Base-by-base conservation (phyloP, 345 rosid genomes). In the Psidium guajava region DNA sequence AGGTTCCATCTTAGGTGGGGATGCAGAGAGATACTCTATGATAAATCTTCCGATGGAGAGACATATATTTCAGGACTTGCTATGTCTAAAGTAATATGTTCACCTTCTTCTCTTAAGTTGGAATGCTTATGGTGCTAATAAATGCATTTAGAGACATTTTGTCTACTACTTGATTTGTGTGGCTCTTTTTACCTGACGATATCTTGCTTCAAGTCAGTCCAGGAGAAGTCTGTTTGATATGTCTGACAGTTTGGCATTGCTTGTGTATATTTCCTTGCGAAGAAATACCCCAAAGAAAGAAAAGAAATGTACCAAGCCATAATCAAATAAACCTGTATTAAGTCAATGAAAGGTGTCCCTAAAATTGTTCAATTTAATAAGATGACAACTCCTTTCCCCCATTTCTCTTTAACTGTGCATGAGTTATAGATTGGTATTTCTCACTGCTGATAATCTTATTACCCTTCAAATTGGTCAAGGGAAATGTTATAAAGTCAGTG, bases 1-100 rank as follows among this genome's bases (percentile, higher is more conserved):
- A 96, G 99, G 92, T 96, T 97, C 88, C 98, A 97, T 92, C 91
- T 97, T 77, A 92, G 99, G 90, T 97, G 99, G 99, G 99, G 98
- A 83, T 97, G 99, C 93, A 92, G 98, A 87, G 92, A 95, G 92
- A 87, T 97, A 83, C 94, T 94, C 24, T 95, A 94, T 58, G 93
- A 94, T 86, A 92, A 86, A 89, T 86, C 95, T 85, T 85, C 93
- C 50, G 87, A 90, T 86, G 96, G 98, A 75, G 94, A 91, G 88
- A 93, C 89, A 84, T 92, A 88, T 86, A 93, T 97, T 87, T 92
- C 90, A 12, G 98, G 99, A 86, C 93, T 97, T 50, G 98, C 98
- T 84, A 88, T 95, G 83, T 97, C 99, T 42, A 97, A 89, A 91
- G 99, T 97, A 89, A 93, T 85, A 27, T 69, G 47, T 36, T 69